Evolutionary conservation across 2,329 filamentous ascomycete genomes (phyloP), one percentile per base, ranked within the genome.

Genomic region (Sporothrix pallida): DNA sequence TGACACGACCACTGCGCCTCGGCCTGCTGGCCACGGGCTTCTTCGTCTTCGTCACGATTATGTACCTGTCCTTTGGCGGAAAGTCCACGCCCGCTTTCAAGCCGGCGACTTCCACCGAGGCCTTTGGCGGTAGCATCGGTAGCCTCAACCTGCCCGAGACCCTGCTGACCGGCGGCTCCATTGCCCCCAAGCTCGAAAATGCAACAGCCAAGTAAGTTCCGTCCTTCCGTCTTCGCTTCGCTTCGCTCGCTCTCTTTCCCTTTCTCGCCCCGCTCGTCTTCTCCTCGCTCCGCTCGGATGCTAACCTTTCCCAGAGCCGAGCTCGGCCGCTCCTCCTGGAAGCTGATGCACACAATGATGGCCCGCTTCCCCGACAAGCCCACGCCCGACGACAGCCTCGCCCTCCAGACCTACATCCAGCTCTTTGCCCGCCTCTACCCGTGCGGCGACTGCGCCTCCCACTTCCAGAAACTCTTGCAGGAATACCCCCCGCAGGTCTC

Each of bases 121-220:
- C 73, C 23, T 68, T 71, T 13, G 71, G 71, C 62, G 71, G 65
- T 17, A 48, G 67, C 6, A 50, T 74, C 15, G 58, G 31, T 17
- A 67, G 71, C 20, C 44, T 84, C 26, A 85, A 85, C 71, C 78
- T 88, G 44, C 82, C 87, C 1, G 81, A 83, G 37, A 81, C 81
- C 60, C 81, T 91, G 20, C 84, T 94, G 26, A 85, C 86, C 20
- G 92, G 92, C 73, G 89, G 89, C 72, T 91, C 90, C 3, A 95
- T 94, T 78, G 93, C 93, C 70, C 91, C 92, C 0, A 94, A 93
- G 82, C 84, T 96, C 71, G 93, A 93, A 79, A 96, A 96, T 82
- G 92, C 91, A 75, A 96, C 93, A 7, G 85, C 89, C 72, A 96
- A 95, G 90, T 92, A 84, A 69, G 86, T 69, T 44, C 50, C 17